Percentiles rank a stretch among this genome's conserved stretches.
Conservation (phyloP, 2,329 filamentous ascomycete genomes). For the Fusarium temperatum region DNA sequence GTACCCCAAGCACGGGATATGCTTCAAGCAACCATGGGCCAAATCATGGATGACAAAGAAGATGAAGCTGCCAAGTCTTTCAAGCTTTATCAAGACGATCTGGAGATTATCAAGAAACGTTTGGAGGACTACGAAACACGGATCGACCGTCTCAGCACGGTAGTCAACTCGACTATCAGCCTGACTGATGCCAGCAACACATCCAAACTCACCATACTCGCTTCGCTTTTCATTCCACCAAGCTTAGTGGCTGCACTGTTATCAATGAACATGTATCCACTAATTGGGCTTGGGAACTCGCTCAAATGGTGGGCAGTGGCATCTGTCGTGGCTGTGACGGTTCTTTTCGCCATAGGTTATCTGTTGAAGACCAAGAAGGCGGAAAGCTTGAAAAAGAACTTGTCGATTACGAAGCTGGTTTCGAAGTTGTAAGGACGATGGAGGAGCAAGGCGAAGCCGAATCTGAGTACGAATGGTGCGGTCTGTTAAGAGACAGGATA, state of each 20-base stretch:
- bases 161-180: background rate
- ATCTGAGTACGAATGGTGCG: background rate
- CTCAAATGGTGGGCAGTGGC: background rate
- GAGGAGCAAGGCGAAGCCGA: background rate
- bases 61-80: fast-evolving
- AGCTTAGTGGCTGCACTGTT: background rate
- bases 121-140: background rate
- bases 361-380: background rate
- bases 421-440: background rate
- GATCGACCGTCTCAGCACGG: background rate
- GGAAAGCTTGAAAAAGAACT: background rate
- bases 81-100: background rate
- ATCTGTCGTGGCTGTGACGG: background rate
- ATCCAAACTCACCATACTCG: background rate
- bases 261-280: background rate
- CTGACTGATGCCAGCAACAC: background rate
- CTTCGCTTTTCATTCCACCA: background rate
- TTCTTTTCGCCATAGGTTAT: background rate
- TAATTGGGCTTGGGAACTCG: background rate
- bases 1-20: background rate
- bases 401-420: background rate
- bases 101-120: background rate
- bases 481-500: fast-evolving
- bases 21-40: background rate
- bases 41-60: fast-evolving